Conservation (phyloP, 2,329 filamentous ascomycete genomes). For the Tolypocladium tropicale region DNA sequence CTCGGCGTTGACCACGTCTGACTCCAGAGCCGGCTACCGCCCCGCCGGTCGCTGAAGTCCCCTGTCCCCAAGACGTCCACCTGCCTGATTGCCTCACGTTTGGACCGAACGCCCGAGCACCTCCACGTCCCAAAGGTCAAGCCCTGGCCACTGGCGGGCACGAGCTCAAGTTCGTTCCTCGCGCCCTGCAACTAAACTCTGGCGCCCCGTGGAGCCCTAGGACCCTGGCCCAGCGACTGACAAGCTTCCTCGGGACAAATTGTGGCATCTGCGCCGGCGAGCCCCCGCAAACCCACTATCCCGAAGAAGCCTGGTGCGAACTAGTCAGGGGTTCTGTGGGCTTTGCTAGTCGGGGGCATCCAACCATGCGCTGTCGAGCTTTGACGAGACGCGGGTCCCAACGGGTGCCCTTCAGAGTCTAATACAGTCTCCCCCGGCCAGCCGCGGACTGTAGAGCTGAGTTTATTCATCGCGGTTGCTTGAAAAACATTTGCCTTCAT, state of each 20-base stretch:
- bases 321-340: slow-evolving; percentile 4
- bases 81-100: neutral
- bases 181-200: neutral
- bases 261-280: neutral
- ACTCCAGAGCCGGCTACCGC: neutral
- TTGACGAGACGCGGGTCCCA: neutral
- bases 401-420: neutral
- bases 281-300: neutral
- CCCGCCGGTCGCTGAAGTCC: neutral
- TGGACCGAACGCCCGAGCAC: neutral
- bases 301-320: neutral
- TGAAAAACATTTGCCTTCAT: neutral
- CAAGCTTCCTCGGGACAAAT: neutral
- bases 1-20: neutral
- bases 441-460: neutral
- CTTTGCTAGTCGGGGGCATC: neutral
- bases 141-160: neutral
- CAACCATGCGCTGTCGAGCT: neutral
- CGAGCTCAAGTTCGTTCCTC: neutral
- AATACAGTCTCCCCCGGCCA: neutral
- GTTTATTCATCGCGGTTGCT: neutral
- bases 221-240: neutral
- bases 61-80: neutral
- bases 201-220: neutral
- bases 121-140: neutral